Evolutionary conservation across 371 early-diverging fungal species (phyloP).

Genomic region (Batrachochytrium dendrobatidis): DNA sequence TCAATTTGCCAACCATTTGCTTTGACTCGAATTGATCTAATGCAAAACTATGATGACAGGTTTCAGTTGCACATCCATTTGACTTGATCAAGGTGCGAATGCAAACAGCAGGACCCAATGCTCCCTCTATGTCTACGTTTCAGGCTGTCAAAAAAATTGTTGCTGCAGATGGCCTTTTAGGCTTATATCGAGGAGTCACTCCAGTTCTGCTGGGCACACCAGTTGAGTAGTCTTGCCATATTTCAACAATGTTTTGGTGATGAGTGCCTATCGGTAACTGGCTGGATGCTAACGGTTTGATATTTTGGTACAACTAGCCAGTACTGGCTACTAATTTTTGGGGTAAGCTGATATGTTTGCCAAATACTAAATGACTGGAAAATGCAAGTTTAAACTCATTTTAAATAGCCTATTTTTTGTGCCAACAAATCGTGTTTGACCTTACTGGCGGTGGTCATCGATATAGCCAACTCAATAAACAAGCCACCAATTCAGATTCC

Average conservation of each 20-base stretch:
- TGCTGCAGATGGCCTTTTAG: conserved; percentile 21
- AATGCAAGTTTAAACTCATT: no score
- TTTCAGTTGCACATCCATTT: conserved; percentile 29
- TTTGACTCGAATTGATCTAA: neutral
- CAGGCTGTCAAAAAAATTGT: conserved; percentile 20
- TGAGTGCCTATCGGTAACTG: neutral
- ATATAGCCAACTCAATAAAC: no score
- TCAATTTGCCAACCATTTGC: neutral
- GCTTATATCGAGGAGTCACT: conserved; percentile 30
- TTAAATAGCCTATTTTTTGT: neutral
- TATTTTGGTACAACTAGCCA: no score
- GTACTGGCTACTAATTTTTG: conserved; percentile 18
- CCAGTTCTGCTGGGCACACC: conserved; percentile 35
- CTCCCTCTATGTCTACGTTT: conserved; percentile 10
- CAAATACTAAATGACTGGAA: no score
- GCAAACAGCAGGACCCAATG: conserved; percentile 12
- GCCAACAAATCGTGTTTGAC: neutral
- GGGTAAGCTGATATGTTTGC: conserved; percentile 6
- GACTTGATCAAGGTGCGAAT: conserved; percentile 36
- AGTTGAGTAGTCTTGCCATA: conserved; percentile 4
- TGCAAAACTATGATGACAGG: neutral
- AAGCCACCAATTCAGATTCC: neutral
- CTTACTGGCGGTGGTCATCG: conserved; percentile 2
- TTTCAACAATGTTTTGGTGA: no score
- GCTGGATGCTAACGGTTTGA: no score